Conservation (phyloP, 495 filamentous ascomycete genomes). For the Pseudevernia furfuracea region DNA sequence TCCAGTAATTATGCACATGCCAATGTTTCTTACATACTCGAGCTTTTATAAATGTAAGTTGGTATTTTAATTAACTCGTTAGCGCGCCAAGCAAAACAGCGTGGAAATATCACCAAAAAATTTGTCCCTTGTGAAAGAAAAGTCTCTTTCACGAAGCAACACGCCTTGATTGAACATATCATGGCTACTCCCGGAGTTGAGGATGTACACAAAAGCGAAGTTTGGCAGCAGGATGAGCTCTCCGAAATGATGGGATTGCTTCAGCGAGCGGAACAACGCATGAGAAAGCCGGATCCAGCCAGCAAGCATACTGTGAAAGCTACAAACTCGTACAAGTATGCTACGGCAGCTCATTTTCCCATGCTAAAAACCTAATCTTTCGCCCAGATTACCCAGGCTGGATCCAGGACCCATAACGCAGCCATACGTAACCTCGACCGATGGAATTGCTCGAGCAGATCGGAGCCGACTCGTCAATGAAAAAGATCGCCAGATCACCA, state of each 20-base stretch:
- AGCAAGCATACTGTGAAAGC: background rate
- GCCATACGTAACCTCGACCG: conserved; percentile 43
- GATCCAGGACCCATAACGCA: conserved; percentile 25
- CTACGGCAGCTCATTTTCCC: background rate
- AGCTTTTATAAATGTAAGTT: too few species aligned
- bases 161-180: too few species aligned
- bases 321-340: conserved; percentile 5
- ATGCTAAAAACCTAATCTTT: conserved; percentile 1
- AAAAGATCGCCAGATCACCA: conserved; percentile 36
- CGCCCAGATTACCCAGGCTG: conserved; percentile 12
- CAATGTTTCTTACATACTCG: too few species aligned
- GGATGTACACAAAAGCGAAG: conserved; percentile 11
- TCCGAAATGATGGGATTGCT: conserved; percentile 56
- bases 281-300: conserved; percentile 34
- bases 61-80: too few species aligned
- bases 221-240: conserved; percentile 43
- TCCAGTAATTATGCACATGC: too few species aligned
- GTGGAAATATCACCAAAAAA: too few species aligned
- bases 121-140: too few species aligned
- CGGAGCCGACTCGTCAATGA: conserved; percentile 37
- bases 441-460: conserved; percentile 35
- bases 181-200: background rate
- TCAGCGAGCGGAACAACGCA: conserved; percentile 53
- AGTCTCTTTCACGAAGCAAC: too few species aligned
- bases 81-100: too few species aligned